Base-by-base conservation (phyloP, 2,329 filamentous ascomycete species). In the Onygenales sp. region DNA sequence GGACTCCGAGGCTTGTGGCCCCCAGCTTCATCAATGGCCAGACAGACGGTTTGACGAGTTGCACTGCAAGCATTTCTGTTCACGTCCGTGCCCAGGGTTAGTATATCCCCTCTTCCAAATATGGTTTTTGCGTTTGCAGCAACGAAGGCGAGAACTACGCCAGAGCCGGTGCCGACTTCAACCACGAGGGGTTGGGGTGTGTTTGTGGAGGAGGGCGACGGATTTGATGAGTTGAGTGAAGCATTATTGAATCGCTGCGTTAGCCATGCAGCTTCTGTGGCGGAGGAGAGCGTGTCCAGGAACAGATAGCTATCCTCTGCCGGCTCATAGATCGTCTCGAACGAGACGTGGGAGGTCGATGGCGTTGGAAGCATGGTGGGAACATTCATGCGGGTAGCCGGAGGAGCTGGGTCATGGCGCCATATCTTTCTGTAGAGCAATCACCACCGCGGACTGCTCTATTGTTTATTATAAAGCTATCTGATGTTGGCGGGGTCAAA, bases 291-390 rank as follows among this genome's bases (percentile, higher is more conserved):
- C 0, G 91, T 95, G 72, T 98, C 92, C 33, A 98, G 82, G 48
- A 98, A 80, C 44, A 98, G 81, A 67, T 89, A 98, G 4, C 91
- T 96, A 74, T 98, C 93, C 71, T 98, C 93, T 9, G 92, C 86
- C 37, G 93, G 93, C 66, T 96, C 91, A 72, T 98, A 98, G 61
- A 97, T 85, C 52, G 86, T 83, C 68, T 88, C 82, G 71, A 91
- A 95, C 52, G 86, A 82, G 55, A 97, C 88, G 73, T 98, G 93
- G 21, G 87, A 87, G 2, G 93, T 98, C 54, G 88, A 88, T 11
- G 93, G 93, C 1, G 93, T 98, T 8, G 92, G 91, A 32, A 98
- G 82, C 91, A 96, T 95, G 32, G 40, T 33, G 34, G 32, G 11
- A 49, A n/a, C 10, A 39, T n/a, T 39, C 34, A 31, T 27, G n/a